A percentile compares a stretch with the other conserved stretches of the same genome.
Conservation (phyloP, 202 grass and related monocot species). For the Cymbopogon flexuosus region DNA sequence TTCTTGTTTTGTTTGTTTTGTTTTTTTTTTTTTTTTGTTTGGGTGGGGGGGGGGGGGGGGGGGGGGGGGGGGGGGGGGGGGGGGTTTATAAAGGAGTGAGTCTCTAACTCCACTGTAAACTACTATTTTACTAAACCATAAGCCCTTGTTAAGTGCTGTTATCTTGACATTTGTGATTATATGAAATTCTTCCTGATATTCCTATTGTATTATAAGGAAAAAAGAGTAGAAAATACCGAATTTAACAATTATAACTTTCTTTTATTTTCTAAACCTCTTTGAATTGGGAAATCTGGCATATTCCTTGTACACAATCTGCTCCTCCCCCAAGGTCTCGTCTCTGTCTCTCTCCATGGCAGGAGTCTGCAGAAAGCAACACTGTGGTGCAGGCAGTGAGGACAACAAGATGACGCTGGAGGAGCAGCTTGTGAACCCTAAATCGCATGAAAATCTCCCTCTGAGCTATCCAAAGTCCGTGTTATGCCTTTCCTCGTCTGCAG, state of each 20-base stretch:
- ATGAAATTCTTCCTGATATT: neutral
- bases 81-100: neutral
- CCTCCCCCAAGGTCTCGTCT: slow-evolving; percentile 28
- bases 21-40: too few relatives aligned
- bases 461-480: slow-evolving; percentile 53
- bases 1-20: too few relatives aligned
- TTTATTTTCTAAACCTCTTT: neutral
- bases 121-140: neutral
- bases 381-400: slow-evolving; percentile 29
- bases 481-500: too few relatives aligned
- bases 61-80: too few relatives aligned
- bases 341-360: neutral
- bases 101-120: neutral
- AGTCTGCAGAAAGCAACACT: neutral
- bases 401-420: slow-evolving; percentile 40
- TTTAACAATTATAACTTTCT: neutral
- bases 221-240: neutral
- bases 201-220: neutral
- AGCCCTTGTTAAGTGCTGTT: neutral
- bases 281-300: slow-evolving; percentile 33
- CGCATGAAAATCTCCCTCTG: slow-evolving; percentile 57
- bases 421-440: slow-evolving; percentile 50
- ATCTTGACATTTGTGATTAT: neutral
- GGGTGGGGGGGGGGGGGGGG: too few relatives aligned
- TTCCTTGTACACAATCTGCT: slow-evolving; percentile 27